A percentile compares a stretch with the other conserved stretches of the same genome.
Conservation (phyloP, 2,329 filamentous ascomycete species). For the Colletotrichum shisoi region DNA sequence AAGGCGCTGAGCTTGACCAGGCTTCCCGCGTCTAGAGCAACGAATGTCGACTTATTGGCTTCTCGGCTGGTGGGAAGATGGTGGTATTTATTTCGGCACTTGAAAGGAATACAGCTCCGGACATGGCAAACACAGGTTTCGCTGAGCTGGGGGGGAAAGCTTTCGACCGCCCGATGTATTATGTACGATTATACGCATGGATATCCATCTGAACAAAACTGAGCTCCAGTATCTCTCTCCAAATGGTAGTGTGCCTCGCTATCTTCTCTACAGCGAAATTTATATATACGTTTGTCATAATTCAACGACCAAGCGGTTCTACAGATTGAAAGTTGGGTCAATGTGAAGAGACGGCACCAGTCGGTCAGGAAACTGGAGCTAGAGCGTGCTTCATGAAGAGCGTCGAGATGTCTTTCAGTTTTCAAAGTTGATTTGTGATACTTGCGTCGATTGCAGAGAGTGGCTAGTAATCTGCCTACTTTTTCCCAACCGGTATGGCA, state of each 20-base stretch:
- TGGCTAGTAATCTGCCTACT: conserved; percentile 13
- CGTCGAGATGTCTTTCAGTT: neutral
- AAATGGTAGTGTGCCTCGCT: neutral
- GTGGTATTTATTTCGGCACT: no score
- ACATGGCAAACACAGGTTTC: neutral
- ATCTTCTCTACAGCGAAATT: neutral
- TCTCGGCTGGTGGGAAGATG: neutral
- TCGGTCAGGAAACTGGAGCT: neutral
- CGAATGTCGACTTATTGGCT: neutral
- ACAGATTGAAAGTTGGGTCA: no score
- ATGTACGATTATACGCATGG: conserved; percentile 33
- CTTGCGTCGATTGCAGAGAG: conserved; percentile 2
- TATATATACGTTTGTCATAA: neutral
- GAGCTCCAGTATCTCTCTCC: neutral
- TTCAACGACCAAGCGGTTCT: neutral
- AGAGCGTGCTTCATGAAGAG: neutral
- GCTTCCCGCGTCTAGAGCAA: neutral
- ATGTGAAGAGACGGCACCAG: neutral
- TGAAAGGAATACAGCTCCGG: neutral
- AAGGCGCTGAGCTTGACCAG: neutral
- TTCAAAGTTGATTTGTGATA: conserved; percentile 4
- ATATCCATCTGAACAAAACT: conserved; percentile 24
- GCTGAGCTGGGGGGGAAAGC: neutral
- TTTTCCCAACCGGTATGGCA: conserved; percentile 1
- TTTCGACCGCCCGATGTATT: conserved; percentile 14